These are phyloP conservation scores for Talaromyces sp. DNA, from an alignment of 2,329 filamentous ascomycete genomes.

Conservation along the genomic window DNA sequence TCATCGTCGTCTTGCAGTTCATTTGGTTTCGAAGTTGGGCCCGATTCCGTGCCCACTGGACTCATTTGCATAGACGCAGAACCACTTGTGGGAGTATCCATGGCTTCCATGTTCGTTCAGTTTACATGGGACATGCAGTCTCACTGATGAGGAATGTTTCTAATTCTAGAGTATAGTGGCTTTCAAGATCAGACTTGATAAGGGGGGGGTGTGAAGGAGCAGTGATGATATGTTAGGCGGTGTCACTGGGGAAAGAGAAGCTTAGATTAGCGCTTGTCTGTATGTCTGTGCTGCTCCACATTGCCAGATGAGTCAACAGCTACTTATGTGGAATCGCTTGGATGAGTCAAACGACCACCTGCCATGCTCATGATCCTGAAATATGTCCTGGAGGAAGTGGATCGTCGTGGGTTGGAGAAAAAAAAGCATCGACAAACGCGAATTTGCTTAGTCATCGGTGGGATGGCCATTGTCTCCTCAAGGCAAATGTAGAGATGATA, in stretches of 20 bases:
- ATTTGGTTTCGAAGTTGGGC: background rate
- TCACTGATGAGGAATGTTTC: background rate
- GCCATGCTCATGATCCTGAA: background rate
- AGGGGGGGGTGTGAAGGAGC: background rate
- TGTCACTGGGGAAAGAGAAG: background rate
- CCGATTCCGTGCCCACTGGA: background rate
- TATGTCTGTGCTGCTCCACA: background rate
- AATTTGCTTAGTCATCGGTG: background rate
- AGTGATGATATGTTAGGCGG: background rate
- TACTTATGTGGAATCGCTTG: background rate
- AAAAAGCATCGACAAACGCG: background rate
- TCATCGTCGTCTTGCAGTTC: slow-evolving; percentile 42
- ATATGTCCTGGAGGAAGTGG: background rate
- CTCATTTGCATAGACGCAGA: background rate
- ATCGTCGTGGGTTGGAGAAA: background rate
- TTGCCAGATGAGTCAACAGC: background rate
- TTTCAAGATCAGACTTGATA: background rate
- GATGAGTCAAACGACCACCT: background rate
- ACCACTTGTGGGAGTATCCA: background rate
- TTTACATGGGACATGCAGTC: background rate
- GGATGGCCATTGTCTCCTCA: background rate
- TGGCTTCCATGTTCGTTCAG: background rate
- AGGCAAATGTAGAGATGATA: background rate
- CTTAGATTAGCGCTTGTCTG: background rate
- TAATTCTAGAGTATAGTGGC: background rate